Evolutionary conservation across 176 grass and related monocot genomes (phyloP).

Genomic region (Lolium perenne): DNA sequence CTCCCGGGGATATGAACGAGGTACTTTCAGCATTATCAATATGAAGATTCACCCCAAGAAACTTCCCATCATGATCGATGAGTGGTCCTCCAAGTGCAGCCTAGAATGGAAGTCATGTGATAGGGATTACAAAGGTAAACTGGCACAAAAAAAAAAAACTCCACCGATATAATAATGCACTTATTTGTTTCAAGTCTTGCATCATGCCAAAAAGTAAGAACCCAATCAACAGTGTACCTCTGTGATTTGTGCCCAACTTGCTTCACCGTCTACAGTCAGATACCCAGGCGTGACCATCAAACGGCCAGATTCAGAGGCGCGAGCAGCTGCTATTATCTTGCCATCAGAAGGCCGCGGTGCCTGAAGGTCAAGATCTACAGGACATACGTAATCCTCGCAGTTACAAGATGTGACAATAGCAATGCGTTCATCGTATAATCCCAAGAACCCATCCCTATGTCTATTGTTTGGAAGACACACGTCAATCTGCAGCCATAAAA

Average conservation of each 20-base stretch:
- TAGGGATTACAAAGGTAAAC: background rate
- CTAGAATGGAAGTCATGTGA: background rate
- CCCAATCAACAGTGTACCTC: background rate
- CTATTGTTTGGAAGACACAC: background rate
- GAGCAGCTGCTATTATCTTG: background rate
- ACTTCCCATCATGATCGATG: background rate
- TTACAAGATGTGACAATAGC: background rate
- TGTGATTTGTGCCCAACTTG: background rate
- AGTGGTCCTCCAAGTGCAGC: constrained; percentile 12
- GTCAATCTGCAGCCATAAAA: constrained; percentile 11
- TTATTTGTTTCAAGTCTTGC: constrained; percentile 3
- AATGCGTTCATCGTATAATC: constrained; percentile 28
- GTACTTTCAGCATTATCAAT: background rate
- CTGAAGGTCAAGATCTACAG: background rate
- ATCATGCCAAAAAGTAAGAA: background rate
- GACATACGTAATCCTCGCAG: background rate
- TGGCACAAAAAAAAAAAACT: background rate
- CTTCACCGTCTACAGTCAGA: background rate
- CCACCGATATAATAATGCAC: background rate
- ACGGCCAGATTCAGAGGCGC: background rate
- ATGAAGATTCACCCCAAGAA: constrained; percentile 9
- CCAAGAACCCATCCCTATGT: constrained; percentile 9
- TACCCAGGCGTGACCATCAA: background rate
- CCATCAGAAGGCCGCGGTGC: background rate
- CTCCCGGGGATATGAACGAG: background rate